A percentile compares a stretch with the other conserved stretches of the same genome.
phyloP scores from a whole-genome alignment of 2,329 filamentous ascomycete genomes.

The Fusarium irregulare region DNA sequence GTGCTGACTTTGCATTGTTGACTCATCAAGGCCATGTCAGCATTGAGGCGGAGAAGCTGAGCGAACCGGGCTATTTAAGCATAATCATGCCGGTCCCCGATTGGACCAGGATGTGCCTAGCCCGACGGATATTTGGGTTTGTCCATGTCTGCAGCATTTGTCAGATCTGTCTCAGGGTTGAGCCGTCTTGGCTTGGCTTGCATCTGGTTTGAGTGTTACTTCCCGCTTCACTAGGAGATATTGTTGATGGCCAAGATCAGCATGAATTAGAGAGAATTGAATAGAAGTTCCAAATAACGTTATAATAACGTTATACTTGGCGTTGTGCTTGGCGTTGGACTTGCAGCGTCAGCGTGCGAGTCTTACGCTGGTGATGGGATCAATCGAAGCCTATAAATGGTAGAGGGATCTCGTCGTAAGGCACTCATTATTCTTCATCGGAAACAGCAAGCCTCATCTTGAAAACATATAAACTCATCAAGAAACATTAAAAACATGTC shows the following conservation, averaged over 20 bases:
- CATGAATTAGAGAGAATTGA: background rate
- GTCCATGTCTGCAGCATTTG: constrained; percentile 24
- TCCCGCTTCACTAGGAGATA: fast-evolving
- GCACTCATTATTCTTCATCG: fast-evolving
- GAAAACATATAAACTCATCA: fast-evolving
- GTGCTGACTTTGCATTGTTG: background rate
- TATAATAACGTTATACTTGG: background rate
- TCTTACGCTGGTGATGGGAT: too few species aligned
- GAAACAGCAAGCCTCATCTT: fast-evolving
- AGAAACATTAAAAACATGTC: too few species aligned
- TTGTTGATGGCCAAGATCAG: background rate
- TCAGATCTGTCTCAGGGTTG: constrained; percentile 25
- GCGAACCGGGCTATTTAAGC: constrained; percentile 7
- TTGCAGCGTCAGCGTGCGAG: background rate
- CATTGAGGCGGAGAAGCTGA: background rate
- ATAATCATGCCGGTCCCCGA: background rate
- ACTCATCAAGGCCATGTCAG: background rate
- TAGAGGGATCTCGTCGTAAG: background rate
- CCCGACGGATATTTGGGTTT: background rate
- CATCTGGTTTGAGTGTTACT: too few species aligned
- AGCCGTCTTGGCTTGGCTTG: constrained; percentile 24
- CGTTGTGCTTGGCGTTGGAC: background rate
- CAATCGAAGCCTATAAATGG: background rate
- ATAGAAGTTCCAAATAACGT: background rate
- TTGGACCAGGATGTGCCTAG: background rate